Base-by-base conservation (phyloP, 345 rosid genomes). In the Pseudoturritis turrita region DNA sequence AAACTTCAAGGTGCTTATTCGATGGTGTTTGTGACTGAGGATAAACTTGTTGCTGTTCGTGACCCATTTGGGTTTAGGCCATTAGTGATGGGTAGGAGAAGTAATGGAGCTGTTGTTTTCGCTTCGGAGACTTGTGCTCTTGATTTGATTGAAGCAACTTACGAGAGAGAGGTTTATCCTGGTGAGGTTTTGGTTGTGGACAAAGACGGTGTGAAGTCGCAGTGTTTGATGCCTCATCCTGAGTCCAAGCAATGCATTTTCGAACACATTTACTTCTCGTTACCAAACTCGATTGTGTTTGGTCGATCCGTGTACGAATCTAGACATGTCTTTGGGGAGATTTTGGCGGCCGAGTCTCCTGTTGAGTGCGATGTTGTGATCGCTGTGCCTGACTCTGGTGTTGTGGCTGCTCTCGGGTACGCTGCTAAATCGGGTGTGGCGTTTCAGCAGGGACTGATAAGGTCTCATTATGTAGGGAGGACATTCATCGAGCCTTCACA, bases 71-170 rank as follows among this genome's bases (percentile, higher is more conserved):
- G 99, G 51, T 94, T 94, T 77, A 82, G 98, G 57, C 98, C 98
- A 0, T 74, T 94, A 62, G 97, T 94, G 28, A 91, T 91, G 97
- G 97, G 99, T 21, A 84, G 91, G 84, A 87, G 96, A 82, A 91
- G 96, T 45, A 95, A 91, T 28, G 99, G 97, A 3, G 91, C 96
- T 58, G 83, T 91, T 29, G 96, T 91, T 33, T 89, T 94, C 12
- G 98, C 99, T 9, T 95, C 97, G 0, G 99, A 95, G 76, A 95
- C 97, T 51, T 95, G 99, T 51, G 99, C 99, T 19, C 99, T 91
- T 52, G 99, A 95, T 77, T 84, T 95, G 77, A 95, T 95, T 25
- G 99, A 95, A 74, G 99, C 99, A 0, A 86, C 90, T 0, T 95
- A 91, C 39, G 97, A 89, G 75, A 80, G 99, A 77, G 97, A 91